These are phyloP conservation scores for Boletus semigastroideus DNA, from an alignment of 1,284 basidiomycete genomes.

Conservation along the genomic window DNA sequence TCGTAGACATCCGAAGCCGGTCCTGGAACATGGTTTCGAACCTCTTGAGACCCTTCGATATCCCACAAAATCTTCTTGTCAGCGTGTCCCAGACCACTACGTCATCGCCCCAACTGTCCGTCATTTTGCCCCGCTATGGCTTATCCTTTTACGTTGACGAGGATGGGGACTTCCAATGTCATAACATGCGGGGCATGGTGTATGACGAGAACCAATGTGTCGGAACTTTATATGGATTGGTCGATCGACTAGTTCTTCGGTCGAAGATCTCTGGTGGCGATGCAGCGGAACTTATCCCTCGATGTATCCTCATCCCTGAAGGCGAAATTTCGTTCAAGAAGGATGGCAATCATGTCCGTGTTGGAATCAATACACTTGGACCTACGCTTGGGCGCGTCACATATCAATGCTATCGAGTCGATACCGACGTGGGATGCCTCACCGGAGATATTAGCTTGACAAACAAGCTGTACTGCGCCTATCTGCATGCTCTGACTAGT, in stretches of 20 bases:
- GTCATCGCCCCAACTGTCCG: background rate
- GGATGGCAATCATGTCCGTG: conserved; percentile 25
- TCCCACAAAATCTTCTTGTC: background rate
- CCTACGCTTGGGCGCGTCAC: conserved; percentile 5
- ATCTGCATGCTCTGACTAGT: conserved; percentile 47
- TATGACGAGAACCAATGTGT: background rate
- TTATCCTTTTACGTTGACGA: background rate
- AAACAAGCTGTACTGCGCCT: conserved; percentile 40
- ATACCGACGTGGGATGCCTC: conserved; percentile 40
- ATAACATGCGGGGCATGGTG: background rate
- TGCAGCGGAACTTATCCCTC: background rate
- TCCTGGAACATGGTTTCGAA: background rate
- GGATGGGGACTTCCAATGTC: background rate
- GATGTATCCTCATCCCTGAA: conserved; percentile 26
- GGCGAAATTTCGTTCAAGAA: conserved; percentile 31
- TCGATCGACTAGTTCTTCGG: background rate
- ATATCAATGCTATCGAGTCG: conserved; percentile 41
- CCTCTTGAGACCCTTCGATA: background rate
- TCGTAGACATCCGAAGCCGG: background rate
- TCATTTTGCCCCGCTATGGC: background rate
- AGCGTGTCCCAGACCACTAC: background rate
- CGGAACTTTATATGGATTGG: background rate
- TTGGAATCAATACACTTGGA: conserved; percentile 20
- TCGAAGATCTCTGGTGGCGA: background rate
- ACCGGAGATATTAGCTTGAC: conserved; percentile 33